A percentile compares a stretch with the other conserved stretches of the same genome.
Conservation (phyloP, 139 green algal genomes). For the Ettlia oleoabundans region DNA sequence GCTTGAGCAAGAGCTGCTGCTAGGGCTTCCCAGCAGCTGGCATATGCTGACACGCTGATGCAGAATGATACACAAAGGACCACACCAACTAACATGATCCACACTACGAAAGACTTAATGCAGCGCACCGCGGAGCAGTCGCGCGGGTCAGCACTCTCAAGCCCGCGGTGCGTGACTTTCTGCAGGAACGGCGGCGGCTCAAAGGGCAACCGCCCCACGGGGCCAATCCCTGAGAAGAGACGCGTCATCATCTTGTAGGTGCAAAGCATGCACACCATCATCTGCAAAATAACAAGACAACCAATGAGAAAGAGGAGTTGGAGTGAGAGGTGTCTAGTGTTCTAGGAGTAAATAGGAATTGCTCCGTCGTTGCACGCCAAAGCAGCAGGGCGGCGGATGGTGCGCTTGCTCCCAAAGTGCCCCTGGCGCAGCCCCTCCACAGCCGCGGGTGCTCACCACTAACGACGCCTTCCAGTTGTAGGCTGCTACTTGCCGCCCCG, state of each 20-base stretch:
- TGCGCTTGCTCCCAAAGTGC: too few relatives aligned
- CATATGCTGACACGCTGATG: too few relatives aligned
- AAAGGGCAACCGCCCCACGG: slow-evolving; percentile 40
- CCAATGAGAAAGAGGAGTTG: too few relatives aligned
- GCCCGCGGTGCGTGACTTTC: slow-evolving; percentile 37
- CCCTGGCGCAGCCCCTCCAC: too few relatives aligned
- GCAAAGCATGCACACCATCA: slow-evolving; percentile 29
- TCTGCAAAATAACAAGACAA: not conserved
- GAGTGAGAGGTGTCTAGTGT: too few relatives aligned
- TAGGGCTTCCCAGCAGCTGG: too few relatives aligned
- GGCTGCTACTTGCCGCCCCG: slow-evolving; percentile 8
- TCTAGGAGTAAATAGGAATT: not conserved
- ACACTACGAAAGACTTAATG: too few relatives aligned
- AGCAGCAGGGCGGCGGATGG: too few relatives aligned
- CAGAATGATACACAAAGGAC: too few relatives aligned
- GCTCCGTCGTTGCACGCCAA: too few relatives aligned
- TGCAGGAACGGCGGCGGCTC: slow-evolving; percentile 43
- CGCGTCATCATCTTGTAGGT: slow-evolving; percentile 28
- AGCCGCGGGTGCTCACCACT: slow-evolving; percentile 43
- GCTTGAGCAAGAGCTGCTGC: too few relatives aligned
- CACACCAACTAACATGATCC: too few relatives aligned
- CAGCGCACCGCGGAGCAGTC: slow-evolving; percentile 23
- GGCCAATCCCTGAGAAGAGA: slow-evolving; percentile 5
- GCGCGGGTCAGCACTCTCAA: slow-evolving; percentile 1
- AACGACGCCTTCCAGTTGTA: slow-evolving; percentile 34